These are phyloP conservation scores for Oryza coarctata DNA, from an alignment of 176 grass and related monocot species.

Conservation along the genomic window DNA sequence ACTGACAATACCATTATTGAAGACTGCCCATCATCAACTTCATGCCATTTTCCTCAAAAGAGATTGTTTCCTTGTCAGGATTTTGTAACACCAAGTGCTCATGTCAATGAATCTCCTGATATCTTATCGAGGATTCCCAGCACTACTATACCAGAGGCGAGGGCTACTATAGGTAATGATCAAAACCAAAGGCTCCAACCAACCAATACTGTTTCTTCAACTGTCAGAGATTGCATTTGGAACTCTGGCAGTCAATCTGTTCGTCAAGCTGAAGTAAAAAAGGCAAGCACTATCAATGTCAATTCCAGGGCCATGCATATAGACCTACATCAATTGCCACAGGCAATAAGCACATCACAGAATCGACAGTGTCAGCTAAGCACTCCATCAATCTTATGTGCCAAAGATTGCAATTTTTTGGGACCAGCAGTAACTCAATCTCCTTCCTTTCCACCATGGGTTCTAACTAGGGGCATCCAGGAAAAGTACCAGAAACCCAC, in stretches of 20 bases:
- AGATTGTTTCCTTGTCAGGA: slow-evolving; percentile 34
- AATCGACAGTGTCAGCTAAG: slow-evolving; percentile 35
- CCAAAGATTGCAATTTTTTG: slow-evolving; percentile 26
- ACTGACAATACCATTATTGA: slow-evolving; percentile 30
- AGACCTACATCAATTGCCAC: slow-evolving; percentile 23
- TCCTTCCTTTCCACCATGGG: slow-evolving; percentile 40
- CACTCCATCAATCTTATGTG: slow-evolving; percentile 29
- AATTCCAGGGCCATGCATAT: slow-evolving; percentile 29
- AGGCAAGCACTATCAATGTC: not conserved
- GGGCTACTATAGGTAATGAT: slow-evolving; percentile 24
- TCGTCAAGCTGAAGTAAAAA: slow-evolving; percentile 39
- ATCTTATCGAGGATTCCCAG: slow-evolving; percentile 25
- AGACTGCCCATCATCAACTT: slow-evolving; percentile 10
- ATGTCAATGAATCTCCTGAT: slow-evolving; percentile 22
- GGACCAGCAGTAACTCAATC: slow-evolving; percentile 44
- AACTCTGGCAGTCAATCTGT: slow-evolving; percentile 43
- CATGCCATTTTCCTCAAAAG: slow-evolving; percentile 31
- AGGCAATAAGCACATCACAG: slow-evolving; percentile 16
- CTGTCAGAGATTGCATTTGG: slow-evolving; percentile 36
- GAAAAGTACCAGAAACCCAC: slow-evolving; percentile 41
- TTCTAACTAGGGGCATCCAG: slow-evolving; percentile 32
- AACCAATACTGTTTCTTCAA: slow-evolving; percentile 28
- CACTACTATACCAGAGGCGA: not conserved
- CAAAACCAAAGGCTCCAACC: slow-evolving; percentile 31
- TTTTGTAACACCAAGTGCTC: slow-evolving; percentile 20